Evolutionary conservation across 169 alveolate species (phyloP).

Genomic region (Theileria orientalis): DNA sequence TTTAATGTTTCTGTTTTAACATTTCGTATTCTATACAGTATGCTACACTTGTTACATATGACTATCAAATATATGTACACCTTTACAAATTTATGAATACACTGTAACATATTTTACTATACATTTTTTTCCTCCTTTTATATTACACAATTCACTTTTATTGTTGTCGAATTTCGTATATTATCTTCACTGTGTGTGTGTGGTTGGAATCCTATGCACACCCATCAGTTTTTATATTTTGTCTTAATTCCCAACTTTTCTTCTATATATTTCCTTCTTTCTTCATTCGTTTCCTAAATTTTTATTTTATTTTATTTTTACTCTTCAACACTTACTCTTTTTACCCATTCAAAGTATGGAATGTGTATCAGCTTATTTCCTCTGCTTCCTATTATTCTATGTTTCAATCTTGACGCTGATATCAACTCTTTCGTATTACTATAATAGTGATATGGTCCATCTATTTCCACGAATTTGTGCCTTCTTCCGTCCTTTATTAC

Average conservation of each 20-base stretch:
- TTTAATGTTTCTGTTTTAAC: neutral
- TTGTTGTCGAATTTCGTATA: no score
- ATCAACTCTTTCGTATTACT: conserved; percentile 32
- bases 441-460: conserved; percentile 63
- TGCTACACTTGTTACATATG: neutral
- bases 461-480: conserved; percentile 35
- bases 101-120: no score
- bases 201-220: no score
- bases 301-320: neutral
- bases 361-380: conserved; percentile 35
- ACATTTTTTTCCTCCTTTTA: no score
- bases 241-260: neutral
- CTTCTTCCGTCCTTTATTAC: conserved; percentile 5
- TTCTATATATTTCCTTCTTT: conserved; percentile 1
- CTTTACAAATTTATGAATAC: no score
- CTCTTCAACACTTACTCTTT: neutral
- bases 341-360: conserved; percentile 56
- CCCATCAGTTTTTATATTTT: neutral
- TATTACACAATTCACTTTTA: no score
- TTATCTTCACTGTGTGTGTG: no score
- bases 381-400: conserved; percentile 16
- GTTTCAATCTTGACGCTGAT: conserved; percentile 30
- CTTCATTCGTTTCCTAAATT: conserved; percentile 4
- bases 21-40: neutral
- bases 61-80: no score